phyloP scores from a whole-genome alignment of 192 early-diverging fungal genomes.

The Podila verticillata region DNA sequence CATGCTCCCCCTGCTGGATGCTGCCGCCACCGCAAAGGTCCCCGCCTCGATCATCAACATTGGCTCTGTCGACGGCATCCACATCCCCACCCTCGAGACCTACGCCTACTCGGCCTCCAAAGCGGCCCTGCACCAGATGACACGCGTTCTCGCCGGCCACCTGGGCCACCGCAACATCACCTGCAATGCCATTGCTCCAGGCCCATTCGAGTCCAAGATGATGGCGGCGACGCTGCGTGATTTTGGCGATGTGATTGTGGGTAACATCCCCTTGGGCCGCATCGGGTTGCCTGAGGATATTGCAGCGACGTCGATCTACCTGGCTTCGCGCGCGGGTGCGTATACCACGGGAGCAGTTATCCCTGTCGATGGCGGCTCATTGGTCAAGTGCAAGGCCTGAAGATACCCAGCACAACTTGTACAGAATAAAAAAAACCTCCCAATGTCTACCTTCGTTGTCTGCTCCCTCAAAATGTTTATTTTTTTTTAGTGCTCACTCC shows the following conservation, averaged over 20 bases:
- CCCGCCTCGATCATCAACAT: constrained; percentile 92
- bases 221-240: constrained; percentile 73
- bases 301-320: constrained; percentile 86
- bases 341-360: constrained; percentile 89
- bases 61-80: constrained; percentile 77
- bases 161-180: constrained; percentile 69
- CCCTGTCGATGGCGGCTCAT: constrained; percentile 82
- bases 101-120: constrained; percentile 85
- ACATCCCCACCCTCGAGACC: constrained; percentile 59
- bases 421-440: not conserved
- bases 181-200: constrained; percentile 78
- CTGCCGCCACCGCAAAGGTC: constrained; percentile 61
- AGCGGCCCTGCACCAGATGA: constrained; percentile 84
- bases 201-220: constrained; percentile 82
- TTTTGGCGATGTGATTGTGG: constrained; percentile 64
- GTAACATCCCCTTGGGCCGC: constrained; percentile 72
- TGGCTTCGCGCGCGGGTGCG: constrained; percentile 76
- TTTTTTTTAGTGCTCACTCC: not conserved
- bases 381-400: constrained; percentile 58
- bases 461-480: not conserved
- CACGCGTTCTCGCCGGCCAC: constrained; percentile 71
- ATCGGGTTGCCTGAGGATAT: constrained; percentile 88
- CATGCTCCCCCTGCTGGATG: constrained; percentile 77
- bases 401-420: not conserved
- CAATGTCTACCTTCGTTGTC: not conserved